Evolutionary conservation across 208 protist species (phyloP).

Genomic region (Trypanosoma platydactyli): DNA sequence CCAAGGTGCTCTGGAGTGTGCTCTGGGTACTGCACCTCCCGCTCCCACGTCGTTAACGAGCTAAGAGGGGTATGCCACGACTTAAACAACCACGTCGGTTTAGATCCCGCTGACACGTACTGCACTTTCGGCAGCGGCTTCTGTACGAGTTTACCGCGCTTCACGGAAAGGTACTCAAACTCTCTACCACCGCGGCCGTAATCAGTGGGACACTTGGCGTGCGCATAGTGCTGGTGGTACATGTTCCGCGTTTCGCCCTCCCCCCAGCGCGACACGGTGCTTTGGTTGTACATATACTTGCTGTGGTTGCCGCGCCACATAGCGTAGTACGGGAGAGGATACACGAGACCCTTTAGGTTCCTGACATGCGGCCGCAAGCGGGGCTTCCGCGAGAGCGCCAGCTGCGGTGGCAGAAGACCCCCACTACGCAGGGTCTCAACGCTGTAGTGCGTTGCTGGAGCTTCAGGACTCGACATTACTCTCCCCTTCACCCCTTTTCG

Average conservation of each 20-base stretch:
- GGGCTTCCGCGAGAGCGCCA: conserved; percentile 77
- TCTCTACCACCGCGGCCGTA: conserved; percentile 87
- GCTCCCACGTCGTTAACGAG: conserved; percentile 81
- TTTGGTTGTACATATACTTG: conserved; percentile 85
- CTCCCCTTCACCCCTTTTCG: background rate
- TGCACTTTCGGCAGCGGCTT: conserved; percentile 86
- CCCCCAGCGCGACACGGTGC: conserved; percentile 74
- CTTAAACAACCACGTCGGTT: conserved; percentile 90
- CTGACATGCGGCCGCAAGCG: conserved; percentile 74
- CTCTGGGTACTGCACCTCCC: conserved; percentile 90
- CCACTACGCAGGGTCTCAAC: conserved; percentile 58
- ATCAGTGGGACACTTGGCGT: conserved; percentile 90
- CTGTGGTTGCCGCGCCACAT: conserved; percentile 92
- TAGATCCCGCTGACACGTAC: conserved; percentile 68
- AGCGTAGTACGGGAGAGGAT: conserved; percentile 87
- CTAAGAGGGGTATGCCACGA: conserved; percentile 87
- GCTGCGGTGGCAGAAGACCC: conserved; percentile 64
- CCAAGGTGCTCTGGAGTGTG: conserved; percentile 86
- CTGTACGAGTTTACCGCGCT: conserved; percentile 63
- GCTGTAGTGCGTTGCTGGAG: conserved; percentile 65
- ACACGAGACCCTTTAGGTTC: conserved; percentile 63
- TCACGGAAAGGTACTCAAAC: conserved; percentile 77
- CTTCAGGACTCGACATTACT: conserved; percentile 13
- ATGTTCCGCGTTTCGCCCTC: conserved; percentile 73
- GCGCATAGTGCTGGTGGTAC: conserved; percentile 90